Conservation (phyloP, 352 stramenopile genomes). For the Phytopythium kandeliae region DNA sequence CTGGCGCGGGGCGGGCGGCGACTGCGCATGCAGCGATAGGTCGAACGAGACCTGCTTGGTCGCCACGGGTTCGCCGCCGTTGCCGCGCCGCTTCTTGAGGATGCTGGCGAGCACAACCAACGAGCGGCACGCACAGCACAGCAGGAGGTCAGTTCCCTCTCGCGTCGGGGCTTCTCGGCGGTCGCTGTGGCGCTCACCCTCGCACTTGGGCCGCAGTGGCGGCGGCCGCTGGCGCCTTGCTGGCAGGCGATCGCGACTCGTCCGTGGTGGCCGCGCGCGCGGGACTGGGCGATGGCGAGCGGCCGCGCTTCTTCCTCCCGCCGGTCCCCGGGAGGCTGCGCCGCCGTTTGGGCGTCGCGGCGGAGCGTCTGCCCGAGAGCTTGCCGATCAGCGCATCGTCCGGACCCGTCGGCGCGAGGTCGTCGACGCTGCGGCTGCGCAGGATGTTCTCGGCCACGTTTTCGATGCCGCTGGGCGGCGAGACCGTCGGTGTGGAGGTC, state of each 20-base stretch:
- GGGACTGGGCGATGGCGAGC: not conserved
- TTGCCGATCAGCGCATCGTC: slow-evolving; percentile 18
- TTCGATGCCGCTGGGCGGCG: slow-evolving; percentile 52
- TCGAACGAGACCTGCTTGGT: slow-evolving; percentile 74
- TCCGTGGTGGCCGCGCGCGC: not conserved
- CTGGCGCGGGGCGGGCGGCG: slow-evolving; percentile 17
- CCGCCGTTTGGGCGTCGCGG: slow-evolving; percentile 24
- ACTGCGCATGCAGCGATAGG: slow-evolving; percentile 14
- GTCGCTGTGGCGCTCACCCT: slow-evolving; percentile 6
- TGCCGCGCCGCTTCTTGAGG: slow-evolving; percentile 55
- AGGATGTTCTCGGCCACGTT: slow-evolving; percentile 79
- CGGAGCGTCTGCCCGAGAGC: no score
- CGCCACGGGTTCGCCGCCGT: slow-evolving; percentile 7
- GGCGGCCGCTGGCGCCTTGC: not conserved
- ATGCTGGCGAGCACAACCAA: slow-evolving; percentile 35
- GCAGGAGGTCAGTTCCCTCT: no score
- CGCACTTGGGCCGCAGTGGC: slow-evolving; percentile 8
- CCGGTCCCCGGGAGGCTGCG: slow-evolving; percentile 16
- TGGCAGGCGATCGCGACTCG: not conserved
- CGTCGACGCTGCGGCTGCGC: slow-evolving; percentile 28
- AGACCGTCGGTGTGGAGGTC: slow-evolving; percentile 19
- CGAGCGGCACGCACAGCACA: no score
- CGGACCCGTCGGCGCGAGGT: slow-evolving; percentile 14
- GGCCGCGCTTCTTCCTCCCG: slow-evolving; percentile 1
- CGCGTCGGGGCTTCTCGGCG: not conserved